Conservation (phyloP, 257 asterid species). For the Scutellaria minor region DNA sequence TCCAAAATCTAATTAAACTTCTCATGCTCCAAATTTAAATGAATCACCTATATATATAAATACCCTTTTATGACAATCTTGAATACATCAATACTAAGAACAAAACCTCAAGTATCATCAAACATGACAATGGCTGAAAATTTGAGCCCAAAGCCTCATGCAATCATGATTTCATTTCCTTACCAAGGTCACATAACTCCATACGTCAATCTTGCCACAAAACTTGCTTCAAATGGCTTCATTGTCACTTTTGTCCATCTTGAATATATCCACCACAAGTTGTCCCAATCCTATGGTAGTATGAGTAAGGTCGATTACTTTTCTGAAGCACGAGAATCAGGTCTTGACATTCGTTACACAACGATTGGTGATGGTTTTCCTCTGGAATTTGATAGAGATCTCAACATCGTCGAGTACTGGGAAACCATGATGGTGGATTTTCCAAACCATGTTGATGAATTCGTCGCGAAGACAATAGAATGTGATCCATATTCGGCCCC, state of each 20-base stretch:
- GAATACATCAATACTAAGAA: no score
- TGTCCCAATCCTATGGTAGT: background rate
- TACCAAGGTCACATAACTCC: slow-evolving; percentile 43
- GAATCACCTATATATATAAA: background rate
- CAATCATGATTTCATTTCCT: slow-evolving; percentile 39
- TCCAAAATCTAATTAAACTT: background rate
- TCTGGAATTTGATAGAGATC: slow-evolving; percentile 42
- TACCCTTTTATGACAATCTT: background rate
- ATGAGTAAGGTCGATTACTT: slow-evolving; percentile 27
- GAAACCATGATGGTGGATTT: slow-evolving; percentile 39
- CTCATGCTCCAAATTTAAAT: background rate
- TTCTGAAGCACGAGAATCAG: slow-evolving; percentile 41
- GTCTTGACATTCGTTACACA: slow-evolving; percentile 58
- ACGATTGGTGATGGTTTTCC: slow-evolving; percentile 63
- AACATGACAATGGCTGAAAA: background rate
- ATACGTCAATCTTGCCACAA: slow-evolving; percentile 30
- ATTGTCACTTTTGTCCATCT: slow-evolving; percentile 36
- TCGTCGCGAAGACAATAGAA: slow-evolving; percentile 39
- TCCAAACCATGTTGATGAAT: slow-evolving; percentile 48
- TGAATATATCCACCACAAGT: slow-evolving; percentile 24
- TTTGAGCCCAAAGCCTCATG: slow-evolving; percentile 23
- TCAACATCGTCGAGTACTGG: slow-evolving; percentile 35
- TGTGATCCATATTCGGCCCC: slow-evolving; percentile 40
- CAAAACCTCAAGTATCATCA: background rate
- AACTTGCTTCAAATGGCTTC: slow-evolving; percentile 36